Base-by-base conservation (phyloP, 1,284 basidiomycete species). In the Fomitiporia mediterranea region DNA sequence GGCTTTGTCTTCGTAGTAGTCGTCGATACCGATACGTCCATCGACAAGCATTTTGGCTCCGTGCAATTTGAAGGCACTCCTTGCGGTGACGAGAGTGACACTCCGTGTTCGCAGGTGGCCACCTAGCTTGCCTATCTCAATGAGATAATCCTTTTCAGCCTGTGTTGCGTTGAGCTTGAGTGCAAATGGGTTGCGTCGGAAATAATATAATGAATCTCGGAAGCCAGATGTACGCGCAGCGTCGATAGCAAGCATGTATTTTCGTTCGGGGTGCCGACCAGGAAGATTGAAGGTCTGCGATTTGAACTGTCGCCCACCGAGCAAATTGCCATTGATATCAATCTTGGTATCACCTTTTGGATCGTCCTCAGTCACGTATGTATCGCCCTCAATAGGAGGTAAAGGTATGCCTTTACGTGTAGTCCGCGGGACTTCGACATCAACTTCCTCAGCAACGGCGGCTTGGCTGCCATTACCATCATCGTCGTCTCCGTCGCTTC, bases 231-330 rank as follows among this genome's bases (percentile, higher is more conserved):
- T 91, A 25, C 96, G 85, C 0, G 96, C 96, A 3, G 94, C 95
- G 66, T 99, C 96, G 61, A 99, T 98, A 9, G 96, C 93, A 43
- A 99, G 87, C 80, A 97, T 91, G 74, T 98, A 99, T 60, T 86
- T 78, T 51, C 89, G 82, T 49, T 91, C 81, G 4, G 92, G 86
- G 67, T 98, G 80, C 55, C 95, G 83, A 51, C 82, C 81, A 0
- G 91, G 86, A 1, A 94, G 83, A 13, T 82, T 75, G 67, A 98
- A 98, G 1, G 94, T 95, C 50, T 83, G 76, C 1, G 93, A 83
- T 70, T 95, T 97, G 79, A 93, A 98, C 58, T 81, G 78, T 50
- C 96, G 84, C 9, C 94, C 94, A 53, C 88, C 96, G 2, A 91
- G 82, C 25, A 99, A 69, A 61, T 86, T 85, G 4, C 96, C 96